Conservation (phyloP, 805 yeast species). For the Torulaspora franciscae region DNA sequence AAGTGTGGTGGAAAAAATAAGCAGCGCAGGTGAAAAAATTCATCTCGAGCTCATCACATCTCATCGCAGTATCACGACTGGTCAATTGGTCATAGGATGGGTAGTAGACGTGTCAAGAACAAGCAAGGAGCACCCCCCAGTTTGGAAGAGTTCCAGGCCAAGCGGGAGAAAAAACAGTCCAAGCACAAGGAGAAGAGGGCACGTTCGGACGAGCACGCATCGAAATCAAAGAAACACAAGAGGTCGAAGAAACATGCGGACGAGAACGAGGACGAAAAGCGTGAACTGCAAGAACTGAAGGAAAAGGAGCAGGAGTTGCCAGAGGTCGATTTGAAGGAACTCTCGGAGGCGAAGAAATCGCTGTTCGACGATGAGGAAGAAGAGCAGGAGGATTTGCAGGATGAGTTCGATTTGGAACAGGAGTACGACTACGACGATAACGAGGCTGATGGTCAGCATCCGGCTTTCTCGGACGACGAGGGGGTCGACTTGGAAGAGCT, state of each 20-base stretch:
- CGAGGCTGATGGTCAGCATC: slow-evolving; percentile 41
- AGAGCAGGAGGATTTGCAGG: slow-evolving; percentile 33
- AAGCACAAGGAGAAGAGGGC: slow-evolving; percentile 33
- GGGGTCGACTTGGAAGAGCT: slow-evolving; percentile 60
- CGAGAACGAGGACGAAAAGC: slow-evolving; percentile 18
- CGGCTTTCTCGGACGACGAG: slow-evolving; percentile 80
- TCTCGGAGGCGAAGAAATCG: slow-evolving; percentile 64
- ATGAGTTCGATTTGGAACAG: slow-evolving; percentile 57
- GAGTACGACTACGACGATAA: slow-evolving; percentile 44
- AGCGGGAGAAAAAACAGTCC: slow-evolving; percentile 38
- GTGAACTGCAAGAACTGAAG: slow-evolving; percentile 24
- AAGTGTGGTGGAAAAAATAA: slow-evolving; percentile 7
- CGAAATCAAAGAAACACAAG: slow-evolving; percentile 14
- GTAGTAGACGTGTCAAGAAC: slow-evolving; percentile 80
- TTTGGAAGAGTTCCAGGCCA: slow-evolving; percentile 72
- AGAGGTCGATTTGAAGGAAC: slow-evolving; percentile 62
- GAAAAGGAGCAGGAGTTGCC: slow-evolving; percentile 47
- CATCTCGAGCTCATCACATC: slow-evolving; percentile 17
- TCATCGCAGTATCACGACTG: background rate
- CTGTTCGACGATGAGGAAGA: slow-evolving; percentile 56
- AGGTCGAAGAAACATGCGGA: slow-evolving; percentile 9
- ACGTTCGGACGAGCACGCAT: slow-evolving; percentile 4
- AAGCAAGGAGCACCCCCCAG: slow-evolving; percentile 93
- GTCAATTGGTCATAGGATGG: slow-evolving; percentile 46
- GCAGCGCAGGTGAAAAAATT: slow-evolving; percentile 5